These are phyloP conservation scores for Penicillium daleae DNA, from an alignment of 495 filamentous ascomycete species.

Conservation along the genomic window DNA sequence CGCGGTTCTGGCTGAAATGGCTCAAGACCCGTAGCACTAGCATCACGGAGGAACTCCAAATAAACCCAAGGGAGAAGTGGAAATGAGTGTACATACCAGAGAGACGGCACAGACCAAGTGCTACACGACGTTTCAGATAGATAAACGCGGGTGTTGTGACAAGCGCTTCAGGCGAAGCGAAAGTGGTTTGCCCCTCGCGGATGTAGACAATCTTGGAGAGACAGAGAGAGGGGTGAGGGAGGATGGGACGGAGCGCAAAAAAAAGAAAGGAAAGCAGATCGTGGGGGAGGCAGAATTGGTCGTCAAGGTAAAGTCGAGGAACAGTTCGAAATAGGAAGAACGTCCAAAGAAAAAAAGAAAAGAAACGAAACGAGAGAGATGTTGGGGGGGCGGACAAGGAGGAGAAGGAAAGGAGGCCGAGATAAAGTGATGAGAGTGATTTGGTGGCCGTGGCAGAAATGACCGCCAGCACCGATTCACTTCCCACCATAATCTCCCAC, in stretches of 20 bases:
- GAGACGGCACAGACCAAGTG: constrained; percentile 4
- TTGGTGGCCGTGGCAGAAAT: constrained; percentile 28
- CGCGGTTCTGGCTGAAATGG: constrained; percentile 16
- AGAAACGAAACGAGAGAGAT: constrained; percentile 3
- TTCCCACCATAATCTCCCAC: background rate
- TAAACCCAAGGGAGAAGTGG: constrained; percentile 10
- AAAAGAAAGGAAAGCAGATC: background rate
- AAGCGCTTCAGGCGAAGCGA: constrained; percentile 27
- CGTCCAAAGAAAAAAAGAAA: constrained; percentile 10
- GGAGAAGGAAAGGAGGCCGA: constrained; percentile 16
- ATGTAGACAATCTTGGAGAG: constrained; percentile 9
- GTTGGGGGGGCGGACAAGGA: constrained; percentile 4
- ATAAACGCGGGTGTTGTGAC: constrained; percentile 32
- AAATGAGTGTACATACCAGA: constrained; percentile 20
- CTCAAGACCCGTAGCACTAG: background rate
- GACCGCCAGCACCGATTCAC: background rate
- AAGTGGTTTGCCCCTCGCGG: constrained; percentile 34
- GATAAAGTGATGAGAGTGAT: constrained; percentile 12
- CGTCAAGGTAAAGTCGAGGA: background rate
- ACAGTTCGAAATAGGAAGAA: background rate
- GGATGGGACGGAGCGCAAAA: constrained; percentile 1
- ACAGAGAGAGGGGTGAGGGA: background rate
- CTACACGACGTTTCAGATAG: constrained; percentile 34
- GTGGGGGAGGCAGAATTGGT: background rate
- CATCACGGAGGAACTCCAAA: background rate